Evolutionary conservation across 139 green algal species (phyloP), one percentile per base, ranked within the genome.

Genomic region (Chlamydomonas applanata): DNA sequence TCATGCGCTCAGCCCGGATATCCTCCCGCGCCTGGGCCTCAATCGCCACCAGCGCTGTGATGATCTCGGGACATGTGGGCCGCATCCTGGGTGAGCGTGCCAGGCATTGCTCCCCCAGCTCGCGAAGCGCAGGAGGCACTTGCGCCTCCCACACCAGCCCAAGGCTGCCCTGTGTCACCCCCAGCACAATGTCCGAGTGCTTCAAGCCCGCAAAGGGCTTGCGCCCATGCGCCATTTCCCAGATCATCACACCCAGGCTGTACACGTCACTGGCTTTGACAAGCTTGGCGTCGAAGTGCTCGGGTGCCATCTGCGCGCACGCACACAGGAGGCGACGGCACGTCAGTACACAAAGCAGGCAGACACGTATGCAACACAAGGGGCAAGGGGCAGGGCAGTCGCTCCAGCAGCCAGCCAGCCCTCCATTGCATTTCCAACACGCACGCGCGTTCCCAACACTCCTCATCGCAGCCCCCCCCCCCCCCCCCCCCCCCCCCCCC

Each of bases 191-290:
- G 53, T 61, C 53, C 53, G 53, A 79, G 64, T 85, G 84, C 63
- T 75, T 73, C 54, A 85, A 25, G 52, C 81, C 84, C 4, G 25
- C 53, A 67, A 73, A 87, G 24, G 84, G 84, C 9, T 74, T 60
- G 17, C 74, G 33, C 30, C 86, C 83, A 22, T 74, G 75, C 72
- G 72, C 87, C 57, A 91, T 77, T 79, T 93, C 88, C 84, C 76
- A 86, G 16, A 80, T 40, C 67, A 86, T 66, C 3, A 86, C 76
- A 29, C 80, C 80, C 25, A 81, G 63, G 17, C 49, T 70, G n/a
- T 46, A 72, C 22, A 72, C 53, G 62, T 69, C 62, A 9, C 25
- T 25, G 13, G 62, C 62, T 17, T 69, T 74, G 49, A 13, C 17
- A 9, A 61, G 53, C 22, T 27, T 25, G 9, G 20, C 53, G 7